phyloP scores from a whole-genome alignment of 371 early-diverging fungal genomes.

The Sporodiniella umbellata region DNA sequence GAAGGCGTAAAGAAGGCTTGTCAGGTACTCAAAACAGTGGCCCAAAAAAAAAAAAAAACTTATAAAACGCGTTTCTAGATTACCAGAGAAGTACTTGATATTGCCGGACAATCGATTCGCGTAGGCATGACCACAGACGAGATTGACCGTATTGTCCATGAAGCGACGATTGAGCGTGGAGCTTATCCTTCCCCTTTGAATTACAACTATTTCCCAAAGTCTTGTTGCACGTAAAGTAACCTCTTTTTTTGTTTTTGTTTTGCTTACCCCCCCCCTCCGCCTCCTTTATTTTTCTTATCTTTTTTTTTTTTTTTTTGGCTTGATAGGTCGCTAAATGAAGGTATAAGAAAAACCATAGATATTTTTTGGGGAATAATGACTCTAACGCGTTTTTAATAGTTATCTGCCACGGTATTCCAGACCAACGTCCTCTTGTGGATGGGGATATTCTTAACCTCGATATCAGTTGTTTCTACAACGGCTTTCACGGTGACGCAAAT shows the following conservation, averaged over 20 bases:
- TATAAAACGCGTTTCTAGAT: constrained; percentile 37
- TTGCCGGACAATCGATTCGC: constrained; percentile 72
- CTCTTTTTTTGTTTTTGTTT: constrained; percentile 43
- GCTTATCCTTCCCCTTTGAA: constrained; percentile 95
- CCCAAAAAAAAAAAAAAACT: constrained; percentile 1
- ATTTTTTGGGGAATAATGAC: too few relatives aligned
- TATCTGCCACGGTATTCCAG: constrained; percentile 92
- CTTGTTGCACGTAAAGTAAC: constrained; percentile 81
- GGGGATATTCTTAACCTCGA: constrained; percentile 95
- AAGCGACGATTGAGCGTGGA: constrained; percentile 79
- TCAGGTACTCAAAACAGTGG: too few relatives aligned
- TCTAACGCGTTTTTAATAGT: too few relatives aligned
- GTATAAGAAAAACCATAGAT: constrained; percentile 20
- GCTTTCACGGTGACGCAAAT: constrained; percentile 91
- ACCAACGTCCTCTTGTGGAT: constrained; percentile 78
- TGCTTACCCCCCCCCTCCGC: too few relatives aligned
- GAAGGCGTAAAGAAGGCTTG: constrained; percentile 80
- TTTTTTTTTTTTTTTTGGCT: too few relatives aligned
- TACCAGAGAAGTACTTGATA: constrained; percentile 84
- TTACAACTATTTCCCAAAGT: constrained; percentile 90
- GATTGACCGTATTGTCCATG: constrained; percentile 80
- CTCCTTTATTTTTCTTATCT: too few relatives aligned
- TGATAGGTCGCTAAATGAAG: constrained; percentile 58
- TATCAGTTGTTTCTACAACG: constrained; percentile 82
- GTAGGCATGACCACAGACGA: constrained; percentile 91